A percentile compares a stretch with the other conserved stretches of the same genome.
phyloP scores from a whole-genome alignment of 2,329 filamentous ascomycete species.

The Monilinia aucupariae region DNA sequence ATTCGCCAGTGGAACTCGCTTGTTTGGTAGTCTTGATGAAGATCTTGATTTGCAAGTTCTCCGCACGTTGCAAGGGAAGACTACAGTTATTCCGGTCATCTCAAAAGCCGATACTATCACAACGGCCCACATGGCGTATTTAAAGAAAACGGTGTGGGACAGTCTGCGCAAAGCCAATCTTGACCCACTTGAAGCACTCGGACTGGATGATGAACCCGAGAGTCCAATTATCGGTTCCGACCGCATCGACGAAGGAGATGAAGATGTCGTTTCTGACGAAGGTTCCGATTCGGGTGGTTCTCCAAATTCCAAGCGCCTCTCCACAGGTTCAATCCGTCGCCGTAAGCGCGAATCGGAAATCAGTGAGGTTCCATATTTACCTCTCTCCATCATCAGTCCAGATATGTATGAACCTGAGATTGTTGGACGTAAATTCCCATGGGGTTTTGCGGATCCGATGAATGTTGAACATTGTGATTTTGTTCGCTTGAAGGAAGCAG shows the following conservation, averaged over 20 bases:
- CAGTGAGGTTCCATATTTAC: slow-evolving; percentile 63
- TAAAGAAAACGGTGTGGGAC: slow-evolving; percentile 87
- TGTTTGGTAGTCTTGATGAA: slow-evolving; percentile 71
- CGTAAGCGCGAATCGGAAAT: slow-evolving; percentile 40
- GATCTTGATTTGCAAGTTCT: slow-evolving; percentile 87
- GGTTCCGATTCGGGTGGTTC: slow-evolving; percentile 25
- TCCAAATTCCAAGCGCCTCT: slow-evolving; percentile 32
- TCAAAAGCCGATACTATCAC: slow-evolving; percentile 96
- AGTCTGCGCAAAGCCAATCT: slow-evolving; percentile 80
- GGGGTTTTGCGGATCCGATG: slow-evolving; percentile 95
- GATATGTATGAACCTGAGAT: slow-evolving; percentile 79
- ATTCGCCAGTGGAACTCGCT: slow-evolving; percentile 39
- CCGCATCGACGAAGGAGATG: slow-evolving; percentile 52
- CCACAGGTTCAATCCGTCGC: slow-evolving; percentile 33
- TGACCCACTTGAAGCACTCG: slow-evolving; percentile 81
- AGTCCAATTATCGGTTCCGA: slow-evolving; percentile 42
- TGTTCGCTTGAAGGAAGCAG: slow-evolving; percentile 77
- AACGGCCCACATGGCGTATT: slow-evolving; percentile 83
- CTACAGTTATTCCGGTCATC: slow-evolving; percentile 90
- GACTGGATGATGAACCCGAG: slow-evolving; percentile 67
- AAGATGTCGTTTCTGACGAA: slow-evolving; percentile 38
- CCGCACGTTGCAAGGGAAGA: slow-evolving; percentile 83
- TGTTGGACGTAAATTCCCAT: slow-evolving; percentile 84
- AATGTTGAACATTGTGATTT: slow-evolving; percentile 93
- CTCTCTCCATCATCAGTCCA: slow-evolving; percentile 88